Base-by-base conservation (phyloP, 1,284 basidiomycete species). In the Trametes sp. region DNA sequence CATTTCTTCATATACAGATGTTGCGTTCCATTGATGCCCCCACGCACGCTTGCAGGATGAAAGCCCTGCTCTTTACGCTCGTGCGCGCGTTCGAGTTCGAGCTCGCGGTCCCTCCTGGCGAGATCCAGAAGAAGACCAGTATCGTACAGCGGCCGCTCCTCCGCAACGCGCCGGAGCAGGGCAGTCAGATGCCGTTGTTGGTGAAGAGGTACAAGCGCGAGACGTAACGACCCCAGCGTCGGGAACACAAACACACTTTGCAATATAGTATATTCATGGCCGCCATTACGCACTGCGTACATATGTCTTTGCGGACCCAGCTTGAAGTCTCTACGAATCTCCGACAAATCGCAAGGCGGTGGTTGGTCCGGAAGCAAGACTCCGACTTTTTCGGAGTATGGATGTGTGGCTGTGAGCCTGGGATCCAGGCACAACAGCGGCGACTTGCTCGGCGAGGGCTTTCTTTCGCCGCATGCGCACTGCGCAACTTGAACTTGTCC, bases 51-150 rank as follows among this genome's bases (percentile, higher is more conserved):
- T 11, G 13, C 28, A 84, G 82, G 72, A 82, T 80, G 75, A 85
- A 84, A 62, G 80, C 80, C 0, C 76, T 89, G 7, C 63, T 89
- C 9, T 89, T 87, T 69, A 81, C 84, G 2, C 76, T 89, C 29
- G 72, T 89, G 13, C 77, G 86, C 16, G 77, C 80, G 10, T 87
- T 89, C 67, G 80, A 84, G 57, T 87, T 88, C 68, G 80, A 84
- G 63, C 75, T 85, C 8, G 81, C 79, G 1, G 79, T 85, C 24
- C 73, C 82, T 8, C 64, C 72, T 0, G 70, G 71, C 21, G 63
- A 65, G 2, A 60, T 72, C 50, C 48, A 61, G 38, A 69, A 65
- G 65, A 66, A 65, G 54, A 45, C 63, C 6, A 54, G 41, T 11
- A 60, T 70, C 41, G 69, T 71, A 8, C 67, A 66, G 52, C 64